Evolutionary conservation across 768 basidiomycete species (phyloP).

Genomic region (Wakefieldia striispora): DNA sequence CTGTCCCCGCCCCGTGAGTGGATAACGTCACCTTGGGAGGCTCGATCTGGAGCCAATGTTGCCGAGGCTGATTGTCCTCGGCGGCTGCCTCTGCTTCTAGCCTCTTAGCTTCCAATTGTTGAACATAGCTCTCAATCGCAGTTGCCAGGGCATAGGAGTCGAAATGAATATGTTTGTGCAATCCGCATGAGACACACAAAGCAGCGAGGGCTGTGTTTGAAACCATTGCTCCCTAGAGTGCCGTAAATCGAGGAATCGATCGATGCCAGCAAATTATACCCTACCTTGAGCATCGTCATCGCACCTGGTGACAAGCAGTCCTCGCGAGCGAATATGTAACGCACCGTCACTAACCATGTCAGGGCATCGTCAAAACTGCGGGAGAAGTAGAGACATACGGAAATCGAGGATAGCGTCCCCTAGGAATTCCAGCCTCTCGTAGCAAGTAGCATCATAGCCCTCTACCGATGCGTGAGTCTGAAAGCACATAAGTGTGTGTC

Average conservation of each 20-base stretch:
- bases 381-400: slow-evolving; percentile 42
- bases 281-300: slow-evolving; percentile 79
- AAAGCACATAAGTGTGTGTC: slow-evolving; percentile 7
- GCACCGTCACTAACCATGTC: slow-evolving; percentile 59
- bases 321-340: slow-evolving; percentile 64
- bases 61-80: slow-evolving; percentile 55
- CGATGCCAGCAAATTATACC: neutral
- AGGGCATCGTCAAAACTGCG: neutral
- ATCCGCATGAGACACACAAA: slow-evolving; percentile 65
- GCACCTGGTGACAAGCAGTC: slow-evolving; percentile 67
- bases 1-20: neutral
- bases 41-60: slow-evolving; percentile 77
- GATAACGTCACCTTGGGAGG: slow-evolving; percentile 63
- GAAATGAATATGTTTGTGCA: slow-evolving; percentile 60
- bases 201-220: slow-evolving; percentile 78
- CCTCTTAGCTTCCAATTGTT: slow-evolving; percentile 44
- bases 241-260: neutral
- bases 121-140: slow-evolving; percentile 53
- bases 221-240: slow-evolving; percentile 74
- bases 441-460: slow-evolving; percentile 53
- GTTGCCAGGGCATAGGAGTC: slow-evolving; percentile 52
- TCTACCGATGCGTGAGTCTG: slow-evolving; percentile 70
- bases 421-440: slow-evolving; percentile 80
- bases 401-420: slow-evolving; percentile 88
- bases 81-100: slow-evolving; percentile 47